phyloP scores from a whole-genome alignment of 305 asterid genomes.

The Solanum hybrid region DNA sequence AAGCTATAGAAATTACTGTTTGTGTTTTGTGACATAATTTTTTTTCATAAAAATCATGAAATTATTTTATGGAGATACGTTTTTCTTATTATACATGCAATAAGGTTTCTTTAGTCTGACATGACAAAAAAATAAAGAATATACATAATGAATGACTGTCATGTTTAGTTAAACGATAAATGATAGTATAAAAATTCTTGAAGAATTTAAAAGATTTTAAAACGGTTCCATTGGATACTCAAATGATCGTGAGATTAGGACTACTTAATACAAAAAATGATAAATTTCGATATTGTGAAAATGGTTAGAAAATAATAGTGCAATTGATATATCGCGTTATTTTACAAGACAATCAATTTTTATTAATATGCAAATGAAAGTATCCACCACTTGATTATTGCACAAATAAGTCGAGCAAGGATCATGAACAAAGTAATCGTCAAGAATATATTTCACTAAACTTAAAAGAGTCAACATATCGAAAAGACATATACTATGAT shows the following conservation, averaged over 20 bases:
- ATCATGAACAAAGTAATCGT: neutral
- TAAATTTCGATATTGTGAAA: neutral
- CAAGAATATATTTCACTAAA: neutral
- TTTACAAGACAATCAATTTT: neutral
- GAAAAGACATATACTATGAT: neutral
- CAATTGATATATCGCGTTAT: too few species aligned
- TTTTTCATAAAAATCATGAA: too few species aligned
- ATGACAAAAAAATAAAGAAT: neutral
- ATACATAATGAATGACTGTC: neutral
- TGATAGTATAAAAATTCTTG: too few species aligned
- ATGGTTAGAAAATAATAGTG: neutral
- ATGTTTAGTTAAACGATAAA: too few species aligned
- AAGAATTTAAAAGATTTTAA: too few species aligned
- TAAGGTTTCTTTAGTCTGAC: neutral
- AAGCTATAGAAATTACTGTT: neutral
- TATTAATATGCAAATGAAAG: neutral
- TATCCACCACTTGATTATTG: neutral
- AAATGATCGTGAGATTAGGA: neutral
- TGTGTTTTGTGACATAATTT: neutral
- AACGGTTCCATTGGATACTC: neutral
- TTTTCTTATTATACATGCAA: neutral
- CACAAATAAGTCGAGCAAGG: neutral
- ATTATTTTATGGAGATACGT: neutral
- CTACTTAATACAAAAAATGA: neutral
- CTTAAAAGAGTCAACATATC: neutral